These are phyloP conservation scores for Schwanniomyces etchellsii DNA, from an alignment of 1,139 yeast species.

Conservation along the genomic window DNA sequence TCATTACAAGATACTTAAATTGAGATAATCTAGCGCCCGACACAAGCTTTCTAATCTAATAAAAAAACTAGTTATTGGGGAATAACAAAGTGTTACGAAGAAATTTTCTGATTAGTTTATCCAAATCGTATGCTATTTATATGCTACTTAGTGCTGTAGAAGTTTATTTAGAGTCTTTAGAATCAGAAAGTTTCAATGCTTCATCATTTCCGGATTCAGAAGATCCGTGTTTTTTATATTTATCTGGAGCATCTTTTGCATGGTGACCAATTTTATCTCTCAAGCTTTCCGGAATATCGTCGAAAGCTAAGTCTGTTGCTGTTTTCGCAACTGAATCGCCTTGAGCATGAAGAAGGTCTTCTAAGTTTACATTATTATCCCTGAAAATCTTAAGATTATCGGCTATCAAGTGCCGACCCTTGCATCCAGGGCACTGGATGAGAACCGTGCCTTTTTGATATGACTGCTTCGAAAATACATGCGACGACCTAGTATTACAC, in stretches of 20 bases:
- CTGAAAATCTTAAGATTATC: conserved; percentile 84
- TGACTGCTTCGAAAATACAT: conserved; percentile 85
- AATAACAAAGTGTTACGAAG: too few relatives aligned
- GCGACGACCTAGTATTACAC: conserved; percentile 80
- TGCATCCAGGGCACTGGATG: conserved; percentile 89
- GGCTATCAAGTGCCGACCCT: conserved; percentile 83
- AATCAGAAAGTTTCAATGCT: too few relatives aligned
- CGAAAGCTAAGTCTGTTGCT: conserved; percentile 61
- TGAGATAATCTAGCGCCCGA: too few relatives aligned
- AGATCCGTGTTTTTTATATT: conserved; percentile 14
- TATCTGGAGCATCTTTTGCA: conserved; percentile 59
- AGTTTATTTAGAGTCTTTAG: too few relatives aligned
- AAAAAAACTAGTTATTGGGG: too few relatives aligned
- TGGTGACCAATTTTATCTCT: conserved; percentile 51
- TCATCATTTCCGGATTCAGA: neutral
- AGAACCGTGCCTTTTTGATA: conserved; percentile 82
- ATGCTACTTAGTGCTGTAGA: too few relatives aligned
- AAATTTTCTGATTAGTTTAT: too few relatives aligned
- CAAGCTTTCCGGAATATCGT: conserved; percentile 67
- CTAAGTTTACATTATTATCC: conserved; percentile 67
- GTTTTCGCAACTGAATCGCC: conserved; percentile 69
- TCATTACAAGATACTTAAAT: too few relatives aligned
- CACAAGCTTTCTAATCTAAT: too few relatives aligned
- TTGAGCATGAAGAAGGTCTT: conserved; percentile 69
- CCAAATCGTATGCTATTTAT: too few relatives aligned